Percentiles rank a stretch among this genome's conserved stretches.
Evolutionary conservation across 164 flowering plant species (phyloP).

Genomic region (Malania oleifera): DNA sequence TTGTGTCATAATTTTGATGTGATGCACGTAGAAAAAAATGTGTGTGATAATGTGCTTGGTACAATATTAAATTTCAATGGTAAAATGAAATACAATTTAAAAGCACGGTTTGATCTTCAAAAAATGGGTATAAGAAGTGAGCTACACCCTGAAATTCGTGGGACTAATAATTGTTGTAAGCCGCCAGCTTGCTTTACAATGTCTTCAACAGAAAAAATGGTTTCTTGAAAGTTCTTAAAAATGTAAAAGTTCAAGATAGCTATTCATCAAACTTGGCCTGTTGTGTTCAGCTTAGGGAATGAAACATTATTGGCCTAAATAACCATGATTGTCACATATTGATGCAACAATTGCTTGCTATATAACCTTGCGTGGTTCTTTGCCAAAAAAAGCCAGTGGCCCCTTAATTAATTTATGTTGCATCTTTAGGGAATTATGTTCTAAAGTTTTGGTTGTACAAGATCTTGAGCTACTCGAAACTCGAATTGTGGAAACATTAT

Average conservation of each 20-base stretch:
- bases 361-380: not conserved
- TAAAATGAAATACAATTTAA: conserved; percentile 9
- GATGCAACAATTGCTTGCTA: conserved; percentile 17
- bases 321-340: conserved; percentile 24
- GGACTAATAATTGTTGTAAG: not conserved
- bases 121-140: conserved; percentile 10
- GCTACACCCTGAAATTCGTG: not conserved
- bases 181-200: conserved; percentile 18
- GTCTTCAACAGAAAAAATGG: not conserved
- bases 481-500: not conserved
- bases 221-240: conserved; percentile 2
- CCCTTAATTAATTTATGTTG: conserved; percentile 4
- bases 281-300: conserved; percentile 13
- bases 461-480: not conserved
- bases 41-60: conserved; percentile 12
- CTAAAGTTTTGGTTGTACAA: not conserved
- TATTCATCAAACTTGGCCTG: conserved; percentile 20
- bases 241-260: conserved; percentile 18
- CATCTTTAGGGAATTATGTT: conserved; percentile 14
- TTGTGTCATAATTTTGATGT: conserved; percentile 19
- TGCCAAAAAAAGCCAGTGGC: not conserved
- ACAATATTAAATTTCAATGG: conserved; percentile 15
- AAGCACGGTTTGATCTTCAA: conserved; percentile 10
- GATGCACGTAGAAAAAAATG: conserved; percentile 22
- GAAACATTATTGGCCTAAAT: conserved; percentile 15